phyloP scores from a whole-genome alignment of 352 stramenopile genomes.

The Phytophthora quininea region DNA sequence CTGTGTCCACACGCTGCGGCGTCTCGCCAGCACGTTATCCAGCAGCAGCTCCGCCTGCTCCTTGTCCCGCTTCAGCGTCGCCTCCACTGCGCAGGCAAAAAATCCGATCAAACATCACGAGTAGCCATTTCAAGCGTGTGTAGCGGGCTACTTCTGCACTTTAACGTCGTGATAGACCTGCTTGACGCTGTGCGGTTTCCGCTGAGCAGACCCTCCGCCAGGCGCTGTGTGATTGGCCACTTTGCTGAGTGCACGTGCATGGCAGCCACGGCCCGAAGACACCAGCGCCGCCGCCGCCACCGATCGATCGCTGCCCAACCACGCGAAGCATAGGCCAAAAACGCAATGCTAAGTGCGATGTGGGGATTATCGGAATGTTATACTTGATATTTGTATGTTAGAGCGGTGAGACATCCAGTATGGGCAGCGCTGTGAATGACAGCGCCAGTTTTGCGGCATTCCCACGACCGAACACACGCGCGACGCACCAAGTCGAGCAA shows the following conservation, averaged over 20 bases:
- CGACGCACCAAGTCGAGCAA: background rate
- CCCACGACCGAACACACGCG: background rate
- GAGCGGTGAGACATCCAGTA: conserved; percentile 1
- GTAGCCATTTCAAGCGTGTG: background rate
- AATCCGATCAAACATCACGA: background rate
- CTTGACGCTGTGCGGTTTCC: conserved; percentile 72
- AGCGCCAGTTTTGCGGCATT: conserved; percentile 1
- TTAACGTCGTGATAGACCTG: conserved; percentile 65
- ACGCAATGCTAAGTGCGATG: conserved; percentile 10
- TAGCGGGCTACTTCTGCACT: background rate
- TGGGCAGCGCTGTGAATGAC: background rate
- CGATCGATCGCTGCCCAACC: background rate
- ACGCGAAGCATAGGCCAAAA: conserved; percentile 21
- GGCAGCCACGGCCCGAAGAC: background rate
- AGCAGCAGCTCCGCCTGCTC: conserved; percentile 88
- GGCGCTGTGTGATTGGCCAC: conserved; percentile 39
- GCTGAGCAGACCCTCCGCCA: conserved; percentile 59
- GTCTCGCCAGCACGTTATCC: conserved; percentile 77
- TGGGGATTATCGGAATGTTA: background rate
- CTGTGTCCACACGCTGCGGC: conserved; percentile 36
- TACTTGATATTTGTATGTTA: background rate
- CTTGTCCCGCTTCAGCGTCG: conserved; percentile 68
- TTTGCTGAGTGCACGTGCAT: background rate
- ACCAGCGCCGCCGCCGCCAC: background rate
- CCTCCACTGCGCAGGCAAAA: conserved; percentile 64